Conservation (phyloP, 2,329 filamentous ascomycete species). For the Pochonia chlamydosporia region DNA sequence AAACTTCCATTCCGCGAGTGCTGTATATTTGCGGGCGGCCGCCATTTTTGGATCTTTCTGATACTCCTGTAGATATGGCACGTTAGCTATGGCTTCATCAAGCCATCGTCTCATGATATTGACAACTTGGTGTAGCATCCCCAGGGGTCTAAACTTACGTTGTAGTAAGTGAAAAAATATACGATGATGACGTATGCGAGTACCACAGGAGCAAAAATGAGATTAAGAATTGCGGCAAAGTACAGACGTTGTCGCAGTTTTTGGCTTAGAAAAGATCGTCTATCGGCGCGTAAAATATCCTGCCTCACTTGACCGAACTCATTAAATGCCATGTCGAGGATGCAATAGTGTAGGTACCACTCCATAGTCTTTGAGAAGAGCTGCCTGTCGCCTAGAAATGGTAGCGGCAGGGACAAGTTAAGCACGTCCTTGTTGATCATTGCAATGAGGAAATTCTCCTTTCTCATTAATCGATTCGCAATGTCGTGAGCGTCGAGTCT, state of each 20-base stretch:
- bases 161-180: constrained; percentile 94
- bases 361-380: constrained; percentile 86
- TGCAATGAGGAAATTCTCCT: constrained; percentile 94
- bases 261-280: constrained; percentile 71
- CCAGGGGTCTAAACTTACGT: constrained; percentile 46
- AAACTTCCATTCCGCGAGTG: constrained; percentile 95
- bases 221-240: constrained; percentile 79
- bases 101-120: too few relatives aligned
- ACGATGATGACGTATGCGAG: constrained; percentile 81
- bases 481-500: constrained; percentile 95
- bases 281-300: constrained; percentile 77
- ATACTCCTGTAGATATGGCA: constrained; percentile 60
- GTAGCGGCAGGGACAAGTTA: constrained; percentile 78
- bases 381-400: constrained; percentile 72
- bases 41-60: constrained; percentile 88
- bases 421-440: constrained; percentile 96
- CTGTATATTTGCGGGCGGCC: constrained; percentile 79
- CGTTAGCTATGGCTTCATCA: too few relatives aligned
- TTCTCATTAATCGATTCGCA: constrained; percentile 91
- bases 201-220: constrained; percentile 80
- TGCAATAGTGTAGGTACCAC: constrained; percentile 85
- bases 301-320: constrained; percentile 80
- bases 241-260: constrained; percentile 72
- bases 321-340: constrained; percentile 93
- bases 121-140: too few relatives aligned